A percentile compares a stretch with the other conserved stretches of the same genome.
Evolutionary conservation across 345 rosid genomes (phyloP).

Genomic region (Heritiera fomes): DNA sequence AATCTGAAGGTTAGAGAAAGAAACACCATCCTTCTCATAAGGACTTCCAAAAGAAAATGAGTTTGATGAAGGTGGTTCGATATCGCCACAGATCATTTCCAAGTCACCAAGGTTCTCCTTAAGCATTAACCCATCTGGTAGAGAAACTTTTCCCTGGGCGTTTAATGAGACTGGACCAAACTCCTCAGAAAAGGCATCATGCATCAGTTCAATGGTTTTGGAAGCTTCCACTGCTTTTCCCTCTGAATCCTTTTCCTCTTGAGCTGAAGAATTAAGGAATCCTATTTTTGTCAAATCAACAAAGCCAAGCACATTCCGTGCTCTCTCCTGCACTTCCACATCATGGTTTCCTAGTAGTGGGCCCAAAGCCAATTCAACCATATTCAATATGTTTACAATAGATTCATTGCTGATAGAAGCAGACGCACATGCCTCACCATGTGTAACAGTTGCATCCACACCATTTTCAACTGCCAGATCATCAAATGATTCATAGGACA

Average conservation of each 20-base stretch:
- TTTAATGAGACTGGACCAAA: conserved; percentile 68
- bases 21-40: conserved; percentile 37
- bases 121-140: conserved; percentile 70
- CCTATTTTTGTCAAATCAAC: conserved; percentile 56
- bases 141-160: conserved; percentile 64
- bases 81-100: conserved; percentile 56
- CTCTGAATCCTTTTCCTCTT: conserved; percentile 29
- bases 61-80: conserved; percentile 42
- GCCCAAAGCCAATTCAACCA: conserved; percentile 53
- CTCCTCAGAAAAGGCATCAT: conserved; percentile 70
- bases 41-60: conserved; percentile 43
- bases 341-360: conserved; percentile 58
- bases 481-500: conserved; percentile 34
- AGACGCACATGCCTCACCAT: conserved; percentile 30
- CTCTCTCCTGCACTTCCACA: conserved; percentile 86
- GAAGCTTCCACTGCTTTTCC: conserved; percentile 37
- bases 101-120: conserved; percentile 70
- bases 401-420: conserved; percentile 46
- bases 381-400: conserved; percentile 49
- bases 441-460: conserved; percentile 21
- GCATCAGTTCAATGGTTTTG: conserved; percentile 46
- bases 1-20: conserved; percentile 37
- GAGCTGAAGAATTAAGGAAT: conserved; percentile 24
- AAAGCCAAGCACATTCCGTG: conserved; percentile 67
- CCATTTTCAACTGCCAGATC: conserved; percentile 35